Base-by-base conservation (phyloP, 2,329 filamentous ascomycete species). In the Ophiostoma himal-ulmi region DNA sequence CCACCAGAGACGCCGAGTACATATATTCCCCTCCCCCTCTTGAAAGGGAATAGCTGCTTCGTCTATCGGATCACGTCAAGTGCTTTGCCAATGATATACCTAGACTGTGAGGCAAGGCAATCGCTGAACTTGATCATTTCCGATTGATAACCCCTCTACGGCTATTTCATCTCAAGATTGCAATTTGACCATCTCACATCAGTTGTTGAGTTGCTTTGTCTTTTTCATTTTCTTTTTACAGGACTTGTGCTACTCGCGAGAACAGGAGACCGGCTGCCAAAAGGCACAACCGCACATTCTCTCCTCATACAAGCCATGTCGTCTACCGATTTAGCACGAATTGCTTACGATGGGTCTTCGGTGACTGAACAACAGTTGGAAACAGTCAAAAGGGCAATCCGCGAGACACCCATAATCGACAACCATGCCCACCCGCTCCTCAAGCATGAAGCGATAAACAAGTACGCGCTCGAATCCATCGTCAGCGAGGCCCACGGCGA, bases 391-490 rank as follows among this genome's bases (percentile, higher is more conserved):
- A 76, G 76, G 22, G 82, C 81, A 69, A 85, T 89, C 70, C 78
- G 81, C 37, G 80, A 76, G 26, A 87, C 84, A 30, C 89, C 90
- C 3, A 86, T 92, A 74, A 88, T 93, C 77, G 90, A 93, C 79
- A 87, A 91, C 74, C 90, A 92, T 76, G 89, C 88, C 2, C 90
- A 92, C 74, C 89, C 90, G 37, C 82, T 93, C 0, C 83, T 92
- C 11, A 84, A 84, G 52, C 80, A 81, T 7, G 79, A 82, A 26
- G 78, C 82, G 13, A 77, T 85, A 37, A 78, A 79, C 71, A 82
- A 82, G 30, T 80, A 86, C 69, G 78, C 83, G 0, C 79, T 88
- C 5, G 77, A 86, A 67, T 84, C 87, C 64, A 89, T 93, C 73
- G 87, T 88, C 1, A 90, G 89, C 7, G 92, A 95, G 80, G 92